Evolutionary conservation across 139 green algal species (phyloP), one percentile per base, ranked within the genome.

Genomic region (Klebsormidium nitens): DNA sequence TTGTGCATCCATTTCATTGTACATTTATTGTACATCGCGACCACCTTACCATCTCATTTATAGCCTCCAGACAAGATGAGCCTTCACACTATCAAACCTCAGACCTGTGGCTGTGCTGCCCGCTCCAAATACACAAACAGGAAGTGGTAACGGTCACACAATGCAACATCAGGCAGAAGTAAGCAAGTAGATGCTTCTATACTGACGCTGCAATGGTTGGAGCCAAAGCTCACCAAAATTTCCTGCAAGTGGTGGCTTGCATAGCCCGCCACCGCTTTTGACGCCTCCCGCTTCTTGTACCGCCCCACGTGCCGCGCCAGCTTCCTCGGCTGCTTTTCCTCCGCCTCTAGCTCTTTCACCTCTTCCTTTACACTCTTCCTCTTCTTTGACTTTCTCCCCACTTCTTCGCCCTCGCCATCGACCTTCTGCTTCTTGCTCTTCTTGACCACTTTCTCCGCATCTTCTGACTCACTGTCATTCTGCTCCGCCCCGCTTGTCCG

Each of bases 231-330:
- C 42, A 72, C 64, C 64, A 74, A n/a, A 2, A 74, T 74, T 32
- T 49, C 66, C 26, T 26, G 31, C 3, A 74, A 50, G 31, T 74
- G 50, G 28, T 46, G 48, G 14, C 26, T 56, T 2, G 66, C 67
- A 40, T 74, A 74, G 52, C 34, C 50, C 36, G 17, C 23, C 14
- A 74, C 66, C 36, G 32, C 17, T 34, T 74, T 74, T 17, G 50
- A 49, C 2, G 66, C 66, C 50, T 74, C 66, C 40, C 66, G 47
- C 55, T 44, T 69, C 5, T 74, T 35, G 29, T 74, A 74, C 66
- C 66, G 34, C 55, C 29, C 29, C 29, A 63, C 29, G 8, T 14
- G 31, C 8, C 14, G 8, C 8, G 42, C 14, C 42, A 49, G 42
- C 42, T 14, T n/a, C 8, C 42, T 14, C 8, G 42, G 8, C 42